phyloP scores from a whole-genome alignment of 169 alveolate species.

The Eimeria zaria region DNA sequence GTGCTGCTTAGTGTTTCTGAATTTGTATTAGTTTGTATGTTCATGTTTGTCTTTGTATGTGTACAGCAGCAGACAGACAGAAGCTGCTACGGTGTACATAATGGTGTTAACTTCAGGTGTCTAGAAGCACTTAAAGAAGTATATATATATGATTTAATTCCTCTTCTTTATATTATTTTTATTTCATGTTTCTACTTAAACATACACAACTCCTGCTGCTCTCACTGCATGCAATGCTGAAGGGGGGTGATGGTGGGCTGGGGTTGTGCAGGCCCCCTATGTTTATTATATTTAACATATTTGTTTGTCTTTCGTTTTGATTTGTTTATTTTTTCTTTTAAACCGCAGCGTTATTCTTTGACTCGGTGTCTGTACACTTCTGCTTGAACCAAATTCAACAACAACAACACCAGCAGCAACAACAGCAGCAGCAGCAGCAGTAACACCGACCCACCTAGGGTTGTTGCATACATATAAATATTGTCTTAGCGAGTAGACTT shows the following conservation, averaged over 20 bases:
- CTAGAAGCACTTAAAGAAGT: not conserved
- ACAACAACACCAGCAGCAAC: not conserved
- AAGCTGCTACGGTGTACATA: not conserved
- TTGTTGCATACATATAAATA: not conserved
- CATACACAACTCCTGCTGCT: not conserved
- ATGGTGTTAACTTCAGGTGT: not conserved
- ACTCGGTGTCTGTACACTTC: not conserved
- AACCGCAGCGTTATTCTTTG: not conserved
- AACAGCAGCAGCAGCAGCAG: conserved; percentile 4
- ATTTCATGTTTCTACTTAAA: not conserved
- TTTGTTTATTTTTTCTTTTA: conserved; percentile 40
- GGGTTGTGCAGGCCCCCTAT: not conserved
- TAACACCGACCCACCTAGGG: conserved; percentile 38
- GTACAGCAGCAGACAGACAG: not conserved
- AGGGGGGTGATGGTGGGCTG: conserved; percentile 54
- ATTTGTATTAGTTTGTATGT: not conserved
- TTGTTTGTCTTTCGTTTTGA: not conserved
- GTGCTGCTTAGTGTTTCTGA: not conserved
- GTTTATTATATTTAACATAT: not conserved
- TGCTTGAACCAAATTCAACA: not conserved
- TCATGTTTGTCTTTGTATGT: not conserved
- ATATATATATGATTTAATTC: not conserved
- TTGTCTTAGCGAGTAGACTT: conserved; percentile 48
- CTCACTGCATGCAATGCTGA: conserved; percentile 6
- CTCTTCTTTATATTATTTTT: not conserved